Evolutionary conservation across 768 basidiomycete species (phyloP), one percentile per base, ranked within the genome.

Genomic region (button mushroom (Agaricus bisporus)): DNA sequence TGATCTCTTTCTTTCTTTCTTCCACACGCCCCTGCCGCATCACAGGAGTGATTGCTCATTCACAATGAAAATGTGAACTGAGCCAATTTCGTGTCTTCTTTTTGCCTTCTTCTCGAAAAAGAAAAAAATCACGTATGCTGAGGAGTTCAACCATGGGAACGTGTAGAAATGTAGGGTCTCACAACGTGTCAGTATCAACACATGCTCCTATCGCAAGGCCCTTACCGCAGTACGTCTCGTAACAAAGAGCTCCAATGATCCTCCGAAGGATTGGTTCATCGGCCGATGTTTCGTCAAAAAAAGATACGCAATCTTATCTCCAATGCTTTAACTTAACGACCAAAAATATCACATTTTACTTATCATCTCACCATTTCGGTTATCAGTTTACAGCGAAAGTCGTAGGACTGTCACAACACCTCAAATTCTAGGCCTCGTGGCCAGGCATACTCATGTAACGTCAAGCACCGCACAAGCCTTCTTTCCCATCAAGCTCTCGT

Each of bases 401-500:
- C 14, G 17, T 25, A 41, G 25, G 6, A 9, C 26, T 17, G 43
- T 42, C 51, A 38, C 44, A 22, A 10, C 32, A 45, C 43, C 51
- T 35, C 29, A 17, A 8, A 26, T 29, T 45, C 44, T 11, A 45
- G 15, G 46, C 52, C 45, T 47, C 52, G 45, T 29, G 45, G 25
- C 26, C 25, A 28, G 39, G 38, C 38, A 20, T 46, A 37, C 17
- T 44, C 32, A 32, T 4, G 11, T 32, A 32, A 29, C 44, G 47
- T 41, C 38, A 42, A 12, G 18, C 36, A 25, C n/a, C n/a, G 6
- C 14, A 10, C 35, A 10, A 45, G 51, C 8, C 43, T 54, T 54
- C 52, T 41, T 54, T 41, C 52, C 39, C 32, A 54, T 54, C 45
- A 42, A 47, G 41, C 37, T 29, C 17, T 47, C 36, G 26, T n/a